Evolutionary conservation across 306 rosid species (phyloP), one percentile per base, ranked within the genome.

Genomic region (Quercus engelmannii): DNA sequence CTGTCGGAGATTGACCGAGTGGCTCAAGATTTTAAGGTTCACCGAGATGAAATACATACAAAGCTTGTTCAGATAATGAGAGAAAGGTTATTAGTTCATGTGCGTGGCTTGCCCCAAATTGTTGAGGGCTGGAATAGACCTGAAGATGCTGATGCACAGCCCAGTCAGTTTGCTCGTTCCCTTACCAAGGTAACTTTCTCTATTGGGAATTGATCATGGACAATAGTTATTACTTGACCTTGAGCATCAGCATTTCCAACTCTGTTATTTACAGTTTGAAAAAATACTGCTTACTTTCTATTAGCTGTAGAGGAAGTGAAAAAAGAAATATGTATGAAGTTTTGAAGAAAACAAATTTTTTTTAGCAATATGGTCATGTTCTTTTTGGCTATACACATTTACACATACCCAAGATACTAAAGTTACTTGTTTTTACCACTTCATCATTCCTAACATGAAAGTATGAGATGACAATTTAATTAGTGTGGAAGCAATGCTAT

Each of bases 11-110:
- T 93, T 82, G 98, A 91, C 86, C 93, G 97, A 75, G 97, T 96
- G 13, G 94, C 98, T 61, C 97, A 88, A 96, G 99, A 96, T 87
- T 96, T 89, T 83, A 96, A 91, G 86, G 92, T 96, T 69, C 99
- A 96, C 78, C 83, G 97, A 82, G 98, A 96, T 86, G 99, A 96
- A 89, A 96, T 96, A 87, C 99, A 96, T 83, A 82, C 94, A 49
- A 93, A 96, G 81, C 89, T 96, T 79, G 98, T 96, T 88, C 99
- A 96, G 87, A 96, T 96, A 85, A 96, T 96, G 99, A 91, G 98
- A 74, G 99, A 96, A 81, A 90, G 99, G 86, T 86, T 96, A 86
- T 85, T 91, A 73, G 94, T 91, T 73, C 98, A 93, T 89, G 78
- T 96, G 38, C 97, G 99, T 31, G 90, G 94, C 78, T 82, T 96